These are phyloP conservation scores for Cadophora sp. DNA, from an alignment of 2,329 filamentous ascomycete species.

Conservation along the genomic window DNA sequence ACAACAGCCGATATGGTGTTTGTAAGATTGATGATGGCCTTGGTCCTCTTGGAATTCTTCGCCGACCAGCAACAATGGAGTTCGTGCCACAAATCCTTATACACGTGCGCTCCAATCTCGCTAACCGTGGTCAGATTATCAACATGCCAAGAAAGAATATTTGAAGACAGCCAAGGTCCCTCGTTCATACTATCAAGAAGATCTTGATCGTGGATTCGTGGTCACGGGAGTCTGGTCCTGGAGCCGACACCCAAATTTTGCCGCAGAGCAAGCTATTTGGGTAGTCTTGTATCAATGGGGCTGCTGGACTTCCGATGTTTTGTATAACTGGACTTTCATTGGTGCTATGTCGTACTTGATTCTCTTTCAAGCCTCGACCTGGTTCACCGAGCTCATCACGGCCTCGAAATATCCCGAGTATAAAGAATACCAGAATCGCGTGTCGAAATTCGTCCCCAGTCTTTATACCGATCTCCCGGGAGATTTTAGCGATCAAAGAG, in stretches of 20 bases:
- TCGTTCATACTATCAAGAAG: constrained; percentile 67
- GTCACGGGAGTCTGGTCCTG: constrained; percentile 85
- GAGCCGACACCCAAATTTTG: constrained; percentile 94
- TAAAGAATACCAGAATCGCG: constrained; percentile 78
- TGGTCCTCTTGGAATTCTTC: constrained; percentile 74
- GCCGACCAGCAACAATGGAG: constrained; percentile 94
- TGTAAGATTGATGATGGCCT: constrained; percentile 58
- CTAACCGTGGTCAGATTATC: constrained; percentile 63
- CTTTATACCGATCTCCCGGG: constrained; percentile 36
- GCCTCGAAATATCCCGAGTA: constrained; percentile 89
- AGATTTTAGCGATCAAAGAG: constrained; percentile 39
- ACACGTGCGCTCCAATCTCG: constrained; percentile 9
- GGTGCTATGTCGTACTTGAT: constrained; percentile 75
- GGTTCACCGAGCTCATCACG: constrained; percentile 84
- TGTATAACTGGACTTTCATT: constrained; percentile 79
- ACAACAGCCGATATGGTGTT: constrained; percentile 63
- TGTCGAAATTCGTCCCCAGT: constrained; percentile 81
- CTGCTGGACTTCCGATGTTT: constrained; percentile 72
- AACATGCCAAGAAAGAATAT: constrained; percentile 81
- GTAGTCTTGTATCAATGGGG: constrained; percentile 87
- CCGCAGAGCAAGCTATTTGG: constrained; percentile 92
- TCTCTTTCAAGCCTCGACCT: constrained; percentile 89
- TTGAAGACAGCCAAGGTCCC: constrained; percentile 75
- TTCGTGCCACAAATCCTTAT: constrained; percentile 48
- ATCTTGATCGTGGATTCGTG: constrained; percentile 89